Conservation (phyloP, 164 flowering plant genomes). For the Warburgia ugandensis region DNA sequence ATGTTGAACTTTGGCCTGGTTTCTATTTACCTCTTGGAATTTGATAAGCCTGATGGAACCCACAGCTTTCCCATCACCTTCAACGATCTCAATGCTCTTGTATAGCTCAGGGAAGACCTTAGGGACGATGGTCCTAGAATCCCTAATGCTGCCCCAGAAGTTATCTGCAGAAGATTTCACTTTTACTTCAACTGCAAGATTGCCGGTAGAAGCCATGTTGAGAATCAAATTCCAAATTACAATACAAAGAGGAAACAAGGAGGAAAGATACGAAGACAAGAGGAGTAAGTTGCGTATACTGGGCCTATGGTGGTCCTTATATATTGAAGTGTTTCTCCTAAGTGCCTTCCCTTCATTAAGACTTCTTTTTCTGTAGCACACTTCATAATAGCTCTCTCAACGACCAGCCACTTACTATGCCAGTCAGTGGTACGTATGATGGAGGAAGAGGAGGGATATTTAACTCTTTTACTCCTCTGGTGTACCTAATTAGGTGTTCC, state of each 20-base stretch:
- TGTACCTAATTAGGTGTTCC: not conserved
- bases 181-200: slow-evolving; percentile 53
- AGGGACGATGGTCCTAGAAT: slow-evolving; percentile 51
- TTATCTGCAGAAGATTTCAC: slow-evolving; percentile 48
- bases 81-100: slow-evolving; percentile 60
- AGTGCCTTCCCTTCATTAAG: not conserved
- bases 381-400: slow-evolving; percentile 1
- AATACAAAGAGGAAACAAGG: not conserved
- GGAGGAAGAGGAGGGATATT: not conserved
- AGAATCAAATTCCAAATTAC: not conserved
- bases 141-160: slow-evolving; percentile 48
- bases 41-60: slow-evolving; percentile 53
- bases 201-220: slow-evolving; percentile 25
- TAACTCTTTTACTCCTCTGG: not conserved
- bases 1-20: not conserved
- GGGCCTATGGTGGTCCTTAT: too few species aligned
- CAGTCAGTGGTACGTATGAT: not conserved
- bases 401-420: slow-evolving; percentile 1
- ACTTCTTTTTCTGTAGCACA: not conserved
- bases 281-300: not conserved
- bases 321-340: too few species aligned
- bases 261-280: too few species aligned
- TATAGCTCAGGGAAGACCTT: slow-evolving; percentile 55
- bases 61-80: slow-evolving; percentile 70
- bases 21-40: slow-evolving; percentile 35